Percentiles rank a stretch among this genome's conserved stretches.
Evolutionary conservation across 768 basidiomycete genomes (phyloP).

Genomic region (Boletellus sp.): DNA sequence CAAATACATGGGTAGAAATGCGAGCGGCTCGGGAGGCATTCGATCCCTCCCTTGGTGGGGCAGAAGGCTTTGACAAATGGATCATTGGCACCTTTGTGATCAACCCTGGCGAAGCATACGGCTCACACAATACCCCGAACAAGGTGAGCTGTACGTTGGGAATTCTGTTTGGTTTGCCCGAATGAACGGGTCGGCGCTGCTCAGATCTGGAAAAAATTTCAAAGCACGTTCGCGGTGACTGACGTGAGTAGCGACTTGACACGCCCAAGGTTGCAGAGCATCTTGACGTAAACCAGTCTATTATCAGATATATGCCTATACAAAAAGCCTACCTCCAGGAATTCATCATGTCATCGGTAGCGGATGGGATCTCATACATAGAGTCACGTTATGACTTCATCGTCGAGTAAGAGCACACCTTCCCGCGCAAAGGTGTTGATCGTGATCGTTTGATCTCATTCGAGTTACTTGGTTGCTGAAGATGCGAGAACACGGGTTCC

Average conservation of each 20-base stretch:
- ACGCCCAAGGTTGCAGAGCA: too few relatives aligned
- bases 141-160: slow-evolving; percentile 29
- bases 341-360: slow-evolving; percentile 39
- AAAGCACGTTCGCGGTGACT: slow-evolving; percentile 16
- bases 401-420: slow-evolving; percentile 26
- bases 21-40: slow-evolving; percentile 35
- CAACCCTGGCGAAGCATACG: slow-evolving; percentile 42
- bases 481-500: slow-evolving; percentile 37
- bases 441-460: neutral
- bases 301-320: slow-evolving; percentile 24
- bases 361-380: slow-evolving; percentile 45
- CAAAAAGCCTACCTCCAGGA: slow-evolving; percentile 18
- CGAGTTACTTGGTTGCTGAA: slow-evolving; percentile 39
- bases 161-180: neutral
- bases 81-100: slow-evolving; percentile 36
- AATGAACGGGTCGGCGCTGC: neutral
- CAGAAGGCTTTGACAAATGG: slow-evolving; percentile 42
- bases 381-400: slow-evolving; percentile 42
- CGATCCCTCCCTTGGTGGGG: slow-evolving; percentile 33
- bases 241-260: slow-evolving; percentile 17
- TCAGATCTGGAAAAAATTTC: slow-evolving; percentile 24
- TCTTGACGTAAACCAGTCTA: slow-evolving; percentile 18
- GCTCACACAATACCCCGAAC: slow-evolving; percentile 38
- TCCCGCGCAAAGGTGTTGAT: neutral
- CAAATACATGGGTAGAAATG: slow-evolving; percentile 35